These are phyloP conservation scores for Lepraria neglecta DNA, from an alignment of 495 filamentous ascomycete genomes.

Conservation along the genomic window DNA sequence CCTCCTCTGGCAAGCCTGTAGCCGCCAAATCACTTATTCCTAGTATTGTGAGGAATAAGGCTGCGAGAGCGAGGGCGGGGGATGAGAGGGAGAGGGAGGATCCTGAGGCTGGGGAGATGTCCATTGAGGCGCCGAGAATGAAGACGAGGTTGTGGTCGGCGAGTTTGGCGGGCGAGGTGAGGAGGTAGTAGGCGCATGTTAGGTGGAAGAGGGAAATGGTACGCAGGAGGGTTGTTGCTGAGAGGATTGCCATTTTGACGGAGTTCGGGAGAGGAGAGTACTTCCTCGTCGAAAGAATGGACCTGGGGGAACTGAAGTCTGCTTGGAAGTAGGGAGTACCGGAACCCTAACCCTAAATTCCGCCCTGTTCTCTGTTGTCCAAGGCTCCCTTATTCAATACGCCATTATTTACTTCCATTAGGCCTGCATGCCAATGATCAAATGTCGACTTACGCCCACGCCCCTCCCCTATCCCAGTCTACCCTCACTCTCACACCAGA, in stretches of 20 bases:
- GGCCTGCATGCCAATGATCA: no score
- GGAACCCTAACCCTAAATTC: no score
- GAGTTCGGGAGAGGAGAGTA: neutral
- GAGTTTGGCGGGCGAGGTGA: constrained; percentile 60
- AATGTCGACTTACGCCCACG: neutral
- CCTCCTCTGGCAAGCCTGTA: constrained; percentile 63
- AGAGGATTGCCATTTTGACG: constrained; percentile 66
- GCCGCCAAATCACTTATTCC: constrained; percentile 70
- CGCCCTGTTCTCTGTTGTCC: no score
- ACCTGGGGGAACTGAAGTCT: no score
- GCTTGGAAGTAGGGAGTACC: no score
- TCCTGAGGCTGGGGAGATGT: constrained; percentile 39
- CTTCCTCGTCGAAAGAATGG: neutral
- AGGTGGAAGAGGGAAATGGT: constrained; percentile 74
- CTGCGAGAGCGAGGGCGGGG: constrained; percentile 64
- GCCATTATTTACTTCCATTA: neutral
- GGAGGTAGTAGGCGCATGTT: constrained; percentile 74
- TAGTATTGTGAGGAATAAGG: constrained; percentile 57
- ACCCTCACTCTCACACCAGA: constrained; percentile 15
- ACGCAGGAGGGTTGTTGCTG: constrained; percentile 68
- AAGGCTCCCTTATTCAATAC: neutral
- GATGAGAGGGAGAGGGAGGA: constrained; percentile 56
- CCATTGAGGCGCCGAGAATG: constrained; percentile 75
- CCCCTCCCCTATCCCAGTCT: constrained; percentile 12
- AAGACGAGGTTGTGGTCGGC: constrained; percentile 76